Evolutionary conservation across 257 asterid genomes (phyloP).

Genomic region (Orobanche coerulescens): DNA sequence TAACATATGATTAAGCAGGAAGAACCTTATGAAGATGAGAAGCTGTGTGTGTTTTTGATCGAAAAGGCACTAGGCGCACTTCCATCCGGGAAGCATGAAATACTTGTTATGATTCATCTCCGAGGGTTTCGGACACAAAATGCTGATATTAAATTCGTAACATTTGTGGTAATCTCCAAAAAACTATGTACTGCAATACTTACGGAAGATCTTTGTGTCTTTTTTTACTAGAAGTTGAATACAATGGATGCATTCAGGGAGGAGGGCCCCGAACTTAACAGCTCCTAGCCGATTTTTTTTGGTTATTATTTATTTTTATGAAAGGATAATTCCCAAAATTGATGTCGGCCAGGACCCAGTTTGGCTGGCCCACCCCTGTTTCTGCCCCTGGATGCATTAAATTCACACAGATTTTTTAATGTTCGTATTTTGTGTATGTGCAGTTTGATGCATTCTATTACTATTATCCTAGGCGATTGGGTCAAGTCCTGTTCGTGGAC

Average conservation of each 20-base stretch:
- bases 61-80: conserved; percentile 74
- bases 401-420: neutral
- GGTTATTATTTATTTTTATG: too few relatives aligned
- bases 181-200: neutral
- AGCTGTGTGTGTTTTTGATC: conserved; percentile 64
- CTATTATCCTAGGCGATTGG: conserved; percentile 76
- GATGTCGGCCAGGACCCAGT: too few relatives aligned
- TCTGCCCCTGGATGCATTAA: too few relatives aligned
- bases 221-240: neutral
- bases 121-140: conserved; percentile 57
- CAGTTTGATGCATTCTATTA: conserved; percentile 88
- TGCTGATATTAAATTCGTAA: conserved; percentile 70
- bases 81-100: conserved; percentile 59
- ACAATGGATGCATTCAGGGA: neutral
- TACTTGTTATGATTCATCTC: conserved; percentile 69
- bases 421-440: conserved; percentile 14
- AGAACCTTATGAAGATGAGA: conserved; percentile 55
- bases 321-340: too few relatives aligned
- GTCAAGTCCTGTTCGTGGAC: conserved; percentile 76
- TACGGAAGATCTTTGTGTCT: neutral
- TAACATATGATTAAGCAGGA: conserved; percentile 45
- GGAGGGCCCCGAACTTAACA: too few relatives aligned
- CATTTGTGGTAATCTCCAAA: conserved; percentile 62
- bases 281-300: too few relatives aligned
- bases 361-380: too few relatives aligned